Conservation (phyloP, 2,329 filamentous ascomycete genomes). For the Xylaria sp. region DNA sequence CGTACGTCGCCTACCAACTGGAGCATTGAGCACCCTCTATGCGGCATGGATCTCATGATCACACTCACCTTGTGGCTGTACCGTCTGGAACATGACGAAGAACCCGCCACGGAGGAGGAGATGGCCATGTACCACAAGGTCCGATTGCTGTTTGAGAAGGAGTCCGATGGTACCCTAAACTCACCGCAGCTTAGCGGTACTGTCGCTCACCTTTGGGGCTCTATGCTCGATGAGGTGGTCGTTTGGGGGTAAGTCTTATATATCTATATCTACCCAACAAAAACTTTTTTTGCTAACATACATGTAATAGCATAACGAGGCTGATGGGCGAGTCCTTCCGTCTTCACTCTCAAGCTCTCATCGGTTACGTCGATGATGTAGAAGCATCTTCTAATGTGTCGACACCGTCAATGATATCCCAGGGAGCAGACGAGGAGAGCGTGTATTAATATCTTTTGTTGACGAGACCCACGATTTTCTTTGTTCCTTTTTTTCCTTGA, state of each 20-base stretch:
- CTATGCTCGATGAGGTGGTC: slow-evolving; percentile 97
- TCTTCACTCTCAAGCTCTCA: slow-evolving; percentile 91
- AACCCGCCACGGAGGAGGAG: slow-evolving; percentile 86
- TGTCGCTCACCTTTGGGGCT: slow-evolving; percentile 94
- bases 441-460: slow-evolving; percentile 68
- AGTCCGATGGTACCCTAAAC: slow-evolving; percentile 83
- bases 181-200: slow-evolving; percentile 87
- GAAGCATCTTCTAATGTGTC: slow-evolving; percentile 76
- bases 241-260: slow-evolving; percentile 91
- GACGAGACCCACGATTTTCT: slow-evolving; percentile 64
- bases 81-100: slow-evolving; percentile 98
- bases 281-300: slow-evolving; percentile 68
- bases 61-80: slow-evolving; percentile 98
- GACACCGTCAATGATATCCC: slow-evolving; percentile 77
- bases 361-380: slow-evolving; percentile 91
- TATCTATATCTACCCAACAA: neutral
- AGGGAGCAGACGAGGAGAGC: slow-evolving; percentile 77
- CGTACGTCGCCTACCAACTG: slow-evolving; percentile 97
- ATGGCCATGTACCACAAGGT: slow-evolving; percentile 92
- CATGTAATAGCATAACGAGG: slow-evolving; percentile 77
- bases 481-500: slow-evolving; percentile 47
- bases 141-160: slow-evolving; percentile 88
- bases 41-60: slow-evolving; percentile 96
- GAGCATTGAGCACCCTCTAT: slow-evolving; percentile 98
- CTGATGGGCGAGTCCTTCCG: slow-evolving; percentile 99